Conservation (phyloP, 1,284 basidiomycete genomes). For the Phellopilus nigrolimitatus region DNA sequence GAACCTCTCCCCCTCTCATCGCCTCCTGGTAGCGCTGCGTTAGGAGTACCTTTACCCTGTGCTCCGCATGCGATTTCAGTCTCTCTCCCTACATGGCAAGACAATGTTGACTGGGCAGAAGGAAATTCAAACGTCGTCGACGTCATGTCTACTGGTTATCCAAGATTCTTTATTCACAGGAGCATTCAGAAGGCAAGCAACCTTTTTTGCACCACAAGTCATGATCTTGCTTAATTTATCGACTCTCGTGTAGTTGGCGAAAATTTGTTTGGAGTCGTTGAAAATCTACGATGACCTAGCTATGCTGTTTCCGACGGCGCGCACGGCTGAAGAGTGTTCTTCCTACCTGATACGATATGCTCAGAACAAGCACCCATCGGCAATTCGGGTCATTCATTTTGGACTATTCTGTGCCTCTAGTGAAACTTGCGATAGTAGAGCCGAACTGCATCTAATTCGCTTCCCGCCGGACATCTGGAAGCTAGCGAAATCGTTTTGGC, state of each 20-base stretch:
- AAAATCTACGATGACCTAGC: conserved; percentile 47
- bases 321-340: conserved; percentile 71
- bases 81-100: conserved; percentile 90
- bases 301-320: conserved; percentile 81
- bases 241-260: conserved; percentile 56
- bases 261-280: conserved; percentile 70
- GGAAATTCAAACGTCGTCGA: conserved; percentile 79
- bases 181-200: conserved; percentile 77
- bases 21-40: conserved; percentile 21
- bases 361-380: conserved; percentile 36
- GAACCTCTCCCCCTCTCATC: conserved; percentile 9
- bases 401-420: conserved; percentile 38
- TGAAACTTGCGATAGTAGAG: conserved; percentile 29
- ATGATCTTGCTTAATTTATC: neutral
- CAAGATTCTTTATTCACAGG: conserved; percentile 92
- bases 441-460: conserved; percentile 77
- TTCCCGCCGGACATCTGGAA: conserved; percentile 63
- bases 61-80: conserved; percentile 89
- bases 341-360: conserved; percentile 66
- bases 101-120: conserved; percentile 93
- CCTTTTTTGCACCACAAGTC: neutral
- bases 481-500: conserved; percentile 91
- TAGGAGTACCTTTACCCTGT: conserved; percentile 37
- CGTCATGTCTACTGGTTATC: conserved; percentile 89
- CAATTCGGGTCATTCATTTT: conserved; percentile 69